phyloP scores from a whole-genome alignment of 352 stramenopile species.

The Pythium angustatum region DNA sequence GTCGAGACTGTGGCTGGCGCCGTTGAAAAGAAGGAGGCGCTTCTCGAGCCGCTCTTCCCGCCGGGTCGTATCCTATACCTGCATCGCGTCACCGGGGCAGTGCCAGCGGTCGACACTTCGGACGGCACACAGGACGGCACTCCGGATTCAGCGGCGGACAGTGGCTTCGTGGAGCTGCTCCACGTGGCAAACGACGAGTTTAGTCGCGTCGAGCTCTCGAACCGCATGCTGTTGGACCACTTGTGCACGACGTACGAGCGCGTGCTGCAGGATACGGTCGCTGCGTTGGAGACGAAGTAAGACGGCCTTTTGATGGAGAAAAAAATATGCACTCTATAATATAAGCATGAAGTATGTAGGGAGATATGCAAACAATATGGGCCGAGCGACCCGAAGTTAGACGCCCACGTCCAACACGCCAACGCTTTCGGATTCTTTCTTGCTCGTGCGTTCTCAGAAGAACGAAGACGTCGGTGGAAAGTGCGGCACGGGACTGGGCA shows the following conservation, averaged over 20 bases:
- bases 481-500: constrained; percentile 21
- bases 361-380: constrained; percentile 6
- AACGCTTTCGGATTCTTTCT: not conserved
- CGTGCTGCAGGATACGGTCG: constrained; percentile 36
- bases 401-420: not conserved
- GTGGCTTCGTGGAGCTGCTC: constrained; percentile 49
- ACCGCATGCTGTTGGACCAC: constrained; percentile 83
- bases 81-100: not conserved
- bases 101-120: not conserved
- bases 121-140: not conserved
- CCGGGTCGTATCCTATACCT: constrained; percentile 75
- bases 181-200: constrained; percentile 72
- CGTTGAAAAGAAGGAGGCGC: no score
- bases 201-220: constrained; percentile 72
- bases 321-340: constrained; percentile 19
- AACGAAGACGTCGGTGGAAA: constrained; percentile 26
- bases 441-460: constrained; percentile 5
- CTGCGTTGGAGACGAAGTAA: not conserved
- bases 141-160: not conserved
- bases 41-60: constrained; percentile 65
- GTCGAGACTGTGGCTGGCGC: no score
- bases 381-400: not conserved
- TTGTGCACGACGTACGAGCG: constrained; percentile 85
- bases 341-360: no score
- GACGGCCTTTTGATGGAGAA: not conserved